Conservation (phyloP, 305 asterid genomes). For the Rubia occidens region DNA sequence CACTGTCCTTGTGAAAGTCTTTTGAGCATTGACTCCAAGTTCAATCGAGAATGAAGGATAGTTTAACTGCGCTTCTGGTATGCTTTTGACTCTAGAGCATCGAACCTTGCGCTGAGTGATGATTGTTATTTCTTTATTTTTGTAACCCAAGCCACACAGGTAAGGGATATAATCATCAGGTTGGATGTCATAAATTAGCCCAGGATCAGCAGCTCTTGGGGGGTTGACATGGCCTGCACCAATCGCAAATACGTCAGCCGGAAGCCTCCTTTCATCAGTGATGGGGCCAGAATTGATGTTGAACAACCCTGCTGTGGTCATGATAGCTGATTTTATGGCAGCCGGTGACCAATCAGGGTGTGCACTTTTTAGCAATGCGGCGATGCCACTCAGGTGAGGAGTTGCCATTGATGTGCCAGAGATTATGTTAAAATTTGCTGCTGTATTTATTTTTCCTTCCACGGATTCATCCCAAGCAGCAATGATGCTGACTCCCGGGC, state of each 20-base stretch:
- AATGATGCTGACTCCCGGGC: constrained; percentile 27
- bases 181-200: constrained; percentile 31
- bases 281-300: constrained; percentile 19
- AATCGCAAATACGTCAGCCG: constrained; percentile 24
- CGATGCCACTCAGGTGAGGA: constrained; percentile 48
- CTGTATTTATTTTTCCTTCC: constrained; percentile 16
- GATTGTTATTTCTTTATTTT: constrained; percentile 16
- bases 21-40: constrained; percentile 13
- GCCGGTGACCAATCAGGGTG: constrained; percentile 50
- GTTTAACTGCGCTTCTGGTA: constrained; percentile 26
- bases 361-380: constrained; percentile 32
- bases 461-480: constrained; percentile 33
- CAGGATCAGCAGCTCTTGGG: constrained; percentile 26
- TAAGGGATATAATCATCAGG: constrained; percentile 1
- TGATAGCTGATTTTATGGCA: constrained; percentile 37
- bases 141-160: constrained; percentile 33
- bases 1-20: constrained; percentile 32
- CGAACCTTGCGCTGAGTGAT: constrained; percentile 17
- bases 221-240: constrained; percentile 44
- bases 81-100: constrained; percentile 16
- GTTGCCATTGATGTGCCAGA: constrained; percentile 50
- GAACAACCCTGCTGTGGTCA: constrained; percentile 27
- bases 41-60: constrained; percentile 5
- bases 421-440: constrained; percentile 22
- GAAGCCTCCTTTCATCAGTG: constrained; percentile 20